Evolutionary conservation across 31 red algal genomes (phyloP), one percentile per base, ranked within the genome.

Genomic region (Pterothamnion heteromorphum): DNA sequence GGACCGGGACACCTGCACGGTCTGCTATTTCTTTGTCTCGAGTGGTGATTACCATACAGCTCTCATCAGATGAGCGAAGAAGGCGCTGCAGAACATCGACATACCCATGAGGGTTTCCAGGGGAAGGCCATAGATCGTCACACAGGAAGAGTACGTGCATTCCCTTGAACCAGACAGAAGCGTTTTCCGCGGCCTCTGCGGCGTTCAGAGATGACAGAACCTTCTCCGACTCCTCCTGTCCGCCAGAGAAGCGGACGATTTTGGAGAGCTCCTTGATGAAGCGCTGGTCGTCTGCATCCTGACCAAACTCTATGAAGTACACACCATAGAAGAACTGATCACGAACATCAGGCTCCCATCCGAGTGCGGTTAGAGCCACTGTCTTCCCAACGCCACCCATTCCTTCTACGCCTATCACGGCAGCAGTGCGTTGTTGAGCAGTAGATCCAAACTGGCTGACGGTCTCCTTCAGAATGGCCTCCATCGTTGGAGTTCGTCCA

Each of bases 341-440:
- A 0, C 57, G 27, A 4, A 89, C 44, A 34, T 89, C 43, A 0
- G 0, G 22, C 36, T 89, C 87, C 27, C 34, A 44, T 2, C 44
- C 87, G 0, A 89, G 87, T 26, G 30, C 87, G 3, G 36, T 35
- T 1, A 89, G 36, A 5, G 87, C 87, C 30, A 35, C 37, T 22
- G 36, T 89, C 87, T 89, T 89, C 34, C 87, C 87, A 32, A 44
- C 36, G 30, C 87, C 87, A 57, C 87, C 87, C 44, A 32, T 57
- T 4, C 87, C 87, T 9, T 37, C 39, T 1, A 64, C 87, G 37
- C 87, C 87, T 2, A 57, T 89, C 2, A 89, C 44, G 51, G 51
- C 51, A n/a, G 51, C 9, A 9, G n/a, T 9, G 14, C 14, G 14
- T n/a, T 64, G 14, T 9, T 9, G 14, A 18, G 51, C 51, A 18